These are phyloP conservation scores for Eucalyptus leucophloia DNA, from an alignment of 345 rosid genomes.

Conservation along the genomic window DNA sequence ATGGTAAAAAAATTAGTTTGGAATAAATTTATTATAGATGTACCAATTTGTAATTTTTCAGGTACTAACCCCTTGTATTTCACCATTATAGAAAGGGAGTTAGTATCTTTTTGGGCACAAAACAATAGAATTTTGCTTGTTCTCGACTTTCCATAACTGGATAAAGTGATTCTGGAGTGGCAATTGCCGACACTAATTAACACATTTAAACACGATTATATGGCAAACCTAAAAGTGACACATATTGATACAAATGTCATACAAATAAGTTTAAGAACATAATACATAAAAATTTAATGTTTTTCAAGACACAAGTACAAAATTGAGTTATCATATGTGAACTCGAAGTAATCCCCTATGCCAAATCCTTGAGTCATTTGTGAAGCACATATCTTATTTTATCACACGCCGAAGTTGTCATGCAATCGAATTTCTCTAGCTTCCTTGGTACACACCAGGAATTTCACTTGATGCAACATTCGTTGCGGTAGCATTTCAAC, in stretches of 20 bases:
- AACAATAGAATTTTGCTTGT: background rate
- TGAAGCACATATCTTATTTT: background rate
- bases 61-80: background rate
- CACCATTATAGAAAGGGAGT: background rate
- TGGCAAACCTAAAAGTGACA: background rate
- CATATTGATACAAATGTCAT: background rate
- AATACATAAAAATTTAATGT: background rate
- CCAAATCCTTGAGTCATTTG: background rate
- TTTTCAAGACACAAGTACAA: background rate
- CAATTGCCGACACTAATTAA: background rate
- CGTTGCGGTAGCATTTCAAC: background rate
- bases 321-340: background rate
- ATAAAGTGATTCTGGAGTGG: background rate
- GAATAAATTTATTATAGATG: too few relatives aligned
- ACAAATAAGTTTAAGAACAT: background rate
- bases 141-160: background rate
- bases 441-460: background rate
- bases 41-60: too few relatives aligned
- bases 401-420: background rate
- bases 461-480: background rate
- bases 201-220: background rate
- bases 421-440: background rate
- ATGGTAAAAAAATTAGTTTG: accelerated
- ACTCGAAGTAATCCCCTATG: background rate
- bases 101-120: background rate